Evolutionary conservation across 768 basidiomycete species (phyloP).

Genomic region (Psilocybe subaeruginosa): DNA sequence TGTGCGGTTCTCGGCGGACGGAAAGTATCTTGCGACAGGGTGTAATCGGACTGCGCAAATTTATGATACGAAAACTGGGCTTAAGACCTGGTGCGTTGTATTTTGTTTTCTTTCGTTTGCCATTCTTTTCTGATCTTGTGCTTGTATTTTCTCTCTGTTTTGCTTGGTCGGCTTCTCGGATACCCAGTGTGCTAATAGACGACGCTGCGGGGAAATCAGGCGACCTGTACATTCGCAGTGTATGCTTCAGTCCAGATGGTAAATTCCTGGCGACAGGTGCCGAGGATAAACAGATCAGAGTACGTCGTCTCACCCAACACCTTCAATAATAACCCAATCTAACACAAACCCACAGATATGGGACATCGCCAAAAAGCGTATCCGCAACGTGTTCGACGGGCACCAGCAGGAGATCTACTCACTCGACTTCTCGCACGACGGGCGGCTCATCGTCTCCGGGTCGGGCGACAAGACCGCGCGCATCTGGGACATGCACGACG

Average conservation of each 20-base stretch:
- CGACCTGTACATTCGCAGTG: slow-evolving; percentile 93
- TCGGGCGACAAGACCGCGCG: slow-evolving; percentile 69
- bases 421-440: slow-evolving; percentile 88
- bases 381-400: slow-evolving; percentile 82
- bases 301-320: slow-evolving; percentile 35
- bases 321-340: slow-evolving; percentile 38
- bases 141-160: not conserved
- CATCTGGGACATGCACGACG: slow-evolving; percentile 48
- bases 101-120: not conserved
- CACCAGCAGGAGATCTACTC: slow-evolving; percentile 95
- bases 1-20: slow-evolving; percentile 92
- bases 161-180: not conserved
- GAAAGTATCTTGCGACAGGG: slow-evolving; percentile 91
- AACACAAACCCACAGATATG: slow-evolving; percentile 63
- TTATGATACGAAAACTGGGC: slow-evolving; percentile 88
- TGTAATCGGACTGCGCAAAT: slow-evolving; percentile 97
- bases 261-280: slow-evolving; percentile 94
- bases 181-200: slow-evolving; percentile 71
- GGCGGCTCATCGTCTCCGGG: slow-evolving; percentile 85
- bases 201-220: slow-evolving; percentile 73
- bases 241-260: slow-evolving; percentile 95
- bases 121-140: slow-evolving; percentile 13
- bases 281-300: slow-evolving; percentile 92
- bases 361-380: slow-evolving; percentile 83
- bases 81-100: slow-evolving; percentile 73